Evolutionary conservation across 371 early-diverging fungal species (phyloP), one percentile per base, ranked within the genome.

Genomic region (Rhizomucor miehei): DNA sequence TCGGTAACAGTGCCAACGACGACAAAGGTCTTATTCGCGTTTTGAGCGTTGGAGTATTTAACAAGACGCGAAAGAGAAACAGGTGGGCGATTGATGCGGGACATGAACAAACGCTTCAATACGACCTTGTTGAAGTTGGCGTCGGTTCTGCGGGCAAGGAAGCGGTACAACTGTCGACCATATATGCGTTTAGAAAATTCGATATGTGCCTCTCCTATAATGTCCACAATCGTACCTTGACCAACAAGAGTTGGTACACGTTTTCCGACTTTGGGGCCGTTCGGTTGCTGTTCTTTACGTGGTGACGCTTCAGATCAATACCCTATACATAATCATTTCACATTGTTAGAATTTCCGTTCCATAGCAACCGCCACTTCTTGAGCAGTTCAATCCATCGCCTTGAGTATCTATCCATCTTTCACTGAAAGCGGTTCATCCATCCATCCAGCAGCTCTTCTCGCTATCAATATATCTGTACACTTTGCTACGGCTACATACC

Each of bases 91-190:
- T 97, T 92, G 82, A 93, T 79, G 60, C 94, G 90, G 69, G 95
- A 95, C 97, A 96, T 94, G 76, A 92, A 95, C 65, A 99, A 90
- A 64, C 99, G 91, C 90, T 94, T 95, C 79, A 97, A 85, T 69
- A 99, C 87, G 59, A 93, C 93, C 88, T 93, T 92, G 95, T 99
- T 99, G 88, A 99, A 99, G 78, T 84, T 78, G 78, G 97, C 84
- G 80, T 92, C 88, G 67, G 99, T 99, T 75, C 98, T 91, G 84
- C 99, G 95, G 59, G 97, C 95, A 58, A 98, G 87, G 91, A 94
- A 97, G 73, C 94, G 88, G 87, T 97, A 98, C 67, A 98, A 87
- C 96, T 95, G 24, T 36, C 17, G 1, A 16, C 2, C 25, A 48
- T 45, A 23, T 29, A 8, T 5, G 29, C 8, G 36, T 37, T n/a